phyloP scores from a whole-genome alignment of 169 alveolate genomes.

The Cryptosporidium meleagridis region DNA sequence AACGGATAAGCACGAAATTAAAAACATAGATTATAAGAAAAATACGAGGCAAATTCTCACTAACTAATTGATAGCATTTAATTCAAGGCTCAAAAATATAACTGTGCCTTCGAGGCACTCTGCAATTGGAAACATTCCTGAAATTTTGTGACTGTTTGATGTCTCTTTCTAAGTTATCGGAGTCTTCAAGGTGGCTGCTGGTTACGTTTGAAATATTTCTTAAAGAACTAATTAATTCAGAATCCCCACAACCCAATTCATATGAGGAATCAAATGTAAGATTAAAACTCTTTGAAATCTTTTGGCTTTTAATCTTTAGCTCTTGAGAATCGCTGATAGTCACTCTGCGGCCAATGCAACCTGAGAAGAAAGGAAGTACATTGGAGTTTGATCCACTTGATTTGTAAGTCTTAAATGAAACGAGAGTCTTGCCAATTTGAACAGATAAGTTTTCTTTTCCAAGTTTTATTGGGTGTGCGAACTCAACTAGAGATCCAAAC shows the following conservation, averaged over 20 bases:
- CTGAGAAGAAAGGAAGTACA: slow-evolving; percentile 5
- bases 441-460: slow-evolving; percentile 57
- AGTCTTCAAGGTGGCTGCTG: neutral
- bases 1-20: neutral
- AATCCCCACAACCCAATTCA: neutral
- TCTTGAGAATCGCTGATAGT: neutral
- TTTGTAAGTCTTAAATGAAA: slow-evolving; percentile 43
- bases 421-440: slow-evolving; percentile 48
- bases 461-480: slow-evolving; percentile 47
- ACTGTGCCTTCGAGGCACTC: slow-evolving; percentile 29
- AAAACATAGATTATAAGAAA: neutral
- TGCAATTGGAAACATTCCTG: neutral
- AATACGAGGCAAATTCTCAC: neutral
- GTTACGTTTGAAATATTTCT: neutral
- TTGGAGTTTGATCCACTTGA: slow-evolving; percentile 33
- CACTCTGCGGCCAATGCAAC: slow-evolving; percentile 36
- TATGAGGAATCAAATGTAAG: slow-evolving; percentile 50
- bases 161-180: neutral
- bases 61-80: neutral
- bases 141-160: neutral
- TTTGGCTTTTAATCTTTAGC: neutral
- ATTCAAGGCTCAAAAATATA: slow-evolving; percentile 51
- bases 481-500: slow-evolving; percentile 65
- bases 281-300: slow-evolving; percentile 2
- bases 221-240: neutral